Conservation (phyloP, 1,139 yeast genomes). For the Pichia sp. region DNA sequence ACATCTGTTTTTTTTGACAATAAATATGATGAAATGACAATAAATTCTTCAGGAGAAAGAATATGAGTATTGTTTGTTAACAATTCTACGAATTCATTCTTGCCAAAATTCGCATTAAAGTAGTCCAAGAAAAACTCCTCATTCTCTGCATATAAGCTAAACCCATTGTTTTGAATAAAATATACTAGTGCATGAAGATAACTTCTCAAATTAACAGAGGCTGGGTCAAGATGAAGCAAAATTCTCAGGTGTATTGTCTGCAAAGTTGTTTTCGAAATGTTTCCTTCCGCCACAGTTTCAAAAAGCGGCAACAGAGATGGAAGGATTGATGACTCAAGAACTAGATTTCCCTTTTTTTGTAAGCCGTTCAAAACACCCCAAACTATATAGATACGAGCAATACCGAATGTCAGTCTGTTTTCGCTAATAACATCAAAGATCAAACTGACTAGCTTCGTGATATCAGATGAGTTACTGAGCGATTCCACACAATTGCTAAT, state of each 20-base stretch:
- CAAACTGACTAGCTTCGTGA: constrained; percentile 30
- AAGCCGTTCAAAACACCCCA: constrained; percentile 58
- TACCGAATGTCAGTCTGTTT: constrained; percentile 57
- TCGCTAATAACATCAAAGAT: constrained; percentile 46
- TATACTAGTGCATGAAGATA: constrained; percentile 37
- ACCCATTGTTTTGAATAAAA: constrained; percentile 44
- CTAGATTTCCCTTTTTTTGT: constrained; percentile 25
- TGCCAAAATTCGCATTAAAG: constrained; percentile 24
- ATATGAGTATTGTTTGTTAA: constrained; percentile 11
- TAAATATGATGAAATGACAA: constrained; percentile 19
- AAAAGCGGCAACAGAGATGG: constrained; percentile 41
- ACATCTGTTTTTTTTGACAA: constrained; percentile 11
- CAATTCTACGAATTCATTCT: constrained; percentile 16
- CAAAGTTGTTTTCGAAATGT: constrained; percentile 44
- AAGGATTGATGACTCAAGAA: constrained; percentile 34
- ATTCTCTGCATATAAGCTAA: constrained; percentile 36
- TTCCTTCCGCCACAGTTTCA: constrained; percentile 57
- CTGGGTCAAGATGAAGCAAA: constrained; percentile 34
- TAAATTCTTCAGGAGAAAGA: constrained; percentile 21
- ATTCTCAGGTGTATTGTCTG: constrained; percentile 50
- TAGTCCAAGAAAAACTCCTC: constrained; percentile 34
- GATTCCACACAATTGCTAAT: constrained; percentile 40
- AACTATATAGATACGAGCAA: constrained; percentile 61
- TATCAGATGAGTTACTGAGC: constrained; percentile 33
- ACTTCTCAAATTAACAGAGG: constrained; percentile 26